Percentiles rank a stretch among this genome's conserved stretches.
Conservation (phyloP, 352 stramenopile species). For the Phytopythium cucurbitacearum region DNA sequence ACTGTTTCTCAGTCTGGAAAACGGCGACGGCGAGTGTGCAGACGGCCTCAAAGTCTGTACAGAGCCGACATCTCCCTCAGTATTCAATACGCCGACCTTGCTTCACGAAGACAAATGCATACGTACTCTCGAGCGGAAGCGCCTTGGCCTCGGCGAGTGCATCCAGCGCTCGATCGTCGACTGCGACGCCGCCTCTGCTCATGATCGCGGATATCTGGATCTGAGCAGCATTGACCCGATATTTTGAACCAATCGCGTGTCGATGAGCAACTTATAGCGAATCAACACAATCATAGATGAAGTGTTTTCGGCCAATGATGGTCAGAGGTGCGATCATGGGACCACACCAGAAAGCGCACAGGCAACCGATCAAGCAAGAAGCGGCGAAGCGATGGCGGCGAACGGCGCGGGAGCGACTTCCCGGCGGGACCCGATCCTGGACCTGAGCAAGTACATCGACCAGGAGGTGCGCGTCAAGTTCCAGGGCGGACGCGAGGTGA, state of each 20-base stretch:
- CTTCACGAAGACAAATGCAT: too few relatives aligned
- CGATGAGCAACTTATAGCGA: background rate
- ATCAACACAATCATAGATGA: background rate
- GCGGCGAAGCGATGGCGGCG: constrained; percentile 35
- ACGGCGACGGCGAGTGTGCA: constrained; percentile 53
- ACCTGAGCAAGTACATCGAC: constrained; percentile 94
- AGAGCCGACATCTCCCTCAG: background rate
- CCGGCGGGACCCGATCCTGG: constrained; percentile 88
- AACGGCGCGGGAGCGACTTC: constrained; percentile 34
- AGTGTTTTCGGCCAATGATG: constrained; percentile 4
- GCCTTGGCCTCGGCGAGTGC: constrained; percentile 27
- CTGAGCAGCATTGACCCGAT: background rate
- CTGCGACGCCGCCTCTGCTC: constrained; percentile 42
- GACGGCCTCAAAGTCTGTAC: constrained; percentile 52
- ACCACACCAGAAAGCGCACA: background rate
- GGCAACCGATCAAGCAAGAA: constrained; percentile 1
- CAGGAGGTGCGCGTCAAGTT: constrained; percentile 94
- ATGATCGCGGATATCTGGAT: constrained; percentile 15
- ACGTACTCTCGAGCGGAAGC: constrained; percentile 38
- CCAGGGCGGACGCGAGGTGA: constrained; percentile 90
- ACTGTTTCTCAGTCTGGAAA: constrained; percentile 67
- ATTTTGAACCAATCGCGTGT: background rate
- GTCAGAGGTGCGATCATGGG: background rate
- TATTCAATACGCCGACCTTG: background rate
- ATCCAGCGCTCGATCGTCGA: constrained; percentile 63